A percentile compares a stretch with the other conserved stretches of the same genome.
phyloP scores from a whole-genome alignment of 108 stramenopile species.

The Chaetoceros tenuissimus region DNA sequence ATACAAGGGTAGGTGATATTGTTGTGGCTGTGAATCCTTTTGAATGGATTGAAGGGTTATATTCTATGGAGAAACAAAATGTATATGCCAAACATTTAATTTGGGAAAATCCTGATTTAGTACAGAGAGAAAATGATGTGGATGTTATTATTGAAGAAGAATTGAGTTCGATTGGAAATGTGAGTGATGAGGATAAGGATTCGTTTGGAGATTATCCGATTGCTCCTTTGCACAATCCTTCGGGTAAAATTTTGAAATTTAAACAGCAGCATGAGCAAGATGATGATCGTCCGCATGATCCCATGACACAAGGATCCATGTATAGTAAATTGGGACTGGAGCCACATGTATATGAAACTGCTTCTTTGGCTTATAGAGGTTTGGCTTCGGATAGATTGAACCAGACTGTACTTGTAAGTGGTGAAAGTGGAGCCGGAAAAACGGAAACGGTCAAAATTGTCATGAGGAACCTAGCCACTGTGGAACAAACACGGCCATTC shows the following conservation, averaged over 20 bases:
- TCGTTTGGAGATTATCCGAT: not conserved
- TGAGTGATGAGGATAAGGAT: not conserved
- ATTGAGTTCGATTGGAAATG: constrained; percentile 11
- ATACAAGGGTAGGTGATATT: constrained; percentile 88
- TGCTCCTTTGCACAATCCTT: not conserved
- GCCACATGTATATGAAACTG: constrained; percentile 75
- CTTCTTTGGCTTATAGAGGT: constrained; percentile 61
- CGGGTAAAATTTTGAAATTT: not conserved
- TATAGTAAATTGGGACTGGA: constrained; percentile 17
- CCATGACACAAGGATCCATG: no score
- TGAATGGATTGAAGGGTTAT: constrained; percentile 35
- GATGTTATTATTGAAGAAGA: no score
- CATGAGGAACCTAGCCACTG: constrained; percentile 71
- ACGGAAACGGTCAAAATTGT: constrained; percentile 89
- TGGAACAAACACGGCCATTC: constrained; percentile 42
- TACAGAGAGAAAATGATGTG: no score
- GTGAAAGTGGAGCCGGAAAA: constrained; percentile 88
- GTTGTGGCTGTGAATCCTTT: constrained; percentile 91
- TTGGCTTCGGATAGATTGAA: constrained; percentile 34
- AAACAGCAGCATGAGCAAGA: not conserved
- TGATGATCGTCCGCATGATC: no score
- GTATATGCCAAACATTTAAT: constrained; percentile 22
- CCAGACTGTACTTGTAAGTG: constrained; percentile 77
- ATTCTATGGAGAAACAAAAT: constrained; percentile 4
- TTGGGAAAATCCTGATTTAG: no score